A percentile compares a stretch with the other conserved stretches of the same genome.
Evolutionary conservation across 176 grass and related monocot species (phyloP).

Genomic region (Thalia dealbata): DNA sequence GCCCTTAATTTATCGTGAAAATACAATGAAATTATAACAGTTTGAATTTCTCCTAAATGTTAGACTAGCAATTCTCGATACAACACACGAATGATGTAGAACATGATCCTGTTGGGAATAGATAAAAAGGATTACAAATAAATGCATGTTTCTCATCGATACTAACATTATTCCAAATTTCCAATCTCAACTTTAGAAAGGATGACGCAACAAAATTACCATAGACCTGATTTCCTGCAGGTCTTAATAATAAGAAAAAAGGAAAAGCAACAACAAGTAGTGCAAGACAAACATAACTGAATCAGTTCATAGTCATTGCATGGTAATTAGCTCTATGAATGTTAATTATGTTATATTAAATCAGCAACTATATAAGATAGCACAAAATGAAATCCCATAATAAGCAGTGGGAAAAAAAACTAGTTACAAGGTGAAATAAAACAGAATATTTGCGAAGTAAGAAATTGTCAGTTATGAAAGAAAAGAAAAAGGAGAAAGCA

Average conservation of each 20-base stretch:
- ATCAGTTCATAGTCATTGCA: not conserved
- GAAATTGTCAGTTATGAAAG: not conserved
- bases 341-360: not conserved
- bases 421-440: not conserved
- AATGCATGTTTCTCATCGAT: too few species aligned
- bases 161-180: not conserved
- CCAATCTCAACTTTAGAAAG: not conserved
- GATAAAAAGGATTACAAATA: too few species aligned
- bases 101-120: not conserved
- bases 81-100: not conserved
- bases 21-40: not conserved
- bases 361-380: not conserved
- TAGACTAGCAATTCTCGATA: not conserved
- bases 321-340: not conserved
- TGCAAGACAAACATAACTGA: not conserved
- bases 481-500: slow-evolving; percentile 12
- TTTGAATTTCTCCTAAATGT: not conserved
- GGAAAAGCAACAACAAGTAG: not conserved
- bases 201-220: not conserved
- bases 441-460: not conserved
- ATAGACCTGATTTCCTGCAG: not conserved
- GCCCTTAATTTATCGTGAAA: not conserved
- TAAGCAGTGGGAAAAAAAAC: not conserved
- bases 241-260: not conserved
- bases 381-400: not conserved